phyloP scores from a whole-genome alignment of 169 alveolate genomes.

The Cyclospora cayetanensis region DNA sequence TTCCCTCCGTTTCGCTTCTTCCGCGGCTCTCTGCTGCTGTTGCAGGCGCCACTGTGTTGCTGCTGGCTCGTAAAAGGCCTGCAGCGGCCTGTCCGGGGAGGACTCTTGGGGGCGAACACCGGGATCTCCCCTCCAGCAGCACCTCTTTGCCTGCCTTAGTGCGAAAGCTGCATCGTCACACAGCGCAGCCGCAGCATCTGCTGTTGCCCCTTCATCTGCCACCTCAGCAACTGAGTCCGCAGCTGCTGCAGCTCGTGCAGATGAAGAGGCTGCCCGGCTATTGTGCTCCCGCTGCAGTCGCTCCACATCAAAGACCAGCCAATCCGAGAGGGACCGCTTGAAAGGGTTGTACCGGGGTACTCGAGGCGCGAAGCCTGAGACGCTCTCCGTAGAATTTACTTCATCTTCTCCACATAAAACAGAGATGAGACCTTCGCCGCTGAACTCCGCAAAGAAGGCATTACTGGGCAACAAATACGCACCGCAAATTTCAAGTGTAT shows the following conservation, averaged over 20 bases:
- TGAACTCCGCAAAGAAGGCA: background rate
- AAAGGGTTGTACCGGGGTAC: background rate
- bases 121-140: background rate
- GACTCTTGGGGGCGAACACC: background rate
- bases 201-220: background rate
- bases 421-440: background rate
- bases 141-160: background rate
- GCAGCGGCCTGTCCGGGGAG: background rate
- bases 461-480: background rate
- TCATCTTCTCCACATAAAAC: constrained; percentile 15
- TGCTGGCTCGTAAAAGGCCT: constrained; percentile 21
- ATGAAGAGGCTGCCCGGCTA: background rate
- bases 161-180: background rate
- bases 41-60: background rate
- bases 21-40: background rate
- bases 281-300: background rate
- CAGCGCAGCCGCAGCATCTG: background rate
- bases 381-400: background rate
- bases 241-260: background rate
- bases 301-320: background rate
- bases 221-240: background rate
- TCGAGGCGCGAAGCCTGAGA: background rate
- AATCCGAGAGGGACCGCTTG: background rate
- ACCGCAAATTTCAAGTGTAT: background rate
- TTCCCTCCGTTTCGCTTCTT: background rate